Base-by-base conservation (phyloP, 768 basidiomycete species). In the Amanita thiersii region DNA sequence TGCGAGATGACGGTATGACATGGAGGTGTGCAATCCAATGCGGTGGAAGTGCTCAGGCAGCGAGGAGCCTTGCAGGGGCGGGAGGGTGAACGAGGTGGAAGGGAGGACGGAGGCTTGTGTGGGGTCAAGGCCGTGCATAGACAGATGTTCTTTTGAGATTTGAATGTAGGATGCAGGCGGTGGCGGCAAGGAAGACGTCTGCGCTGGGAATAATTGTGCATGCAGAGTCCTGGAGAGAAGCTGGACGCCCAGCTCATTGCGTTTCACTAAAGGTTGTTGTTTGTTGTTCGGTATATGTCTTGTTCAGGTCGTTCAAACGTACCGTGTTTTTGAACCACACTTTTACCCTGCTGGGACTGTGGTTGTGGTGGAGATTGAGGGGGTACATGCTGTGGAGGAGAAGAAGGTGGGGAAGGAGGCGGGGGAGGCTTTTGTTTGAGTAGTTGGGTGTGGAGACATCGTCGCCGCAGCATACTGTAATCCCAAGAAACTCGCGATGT, bases 171-270 rank as follows among this genome's bases (percentile, higher is more conserved):
- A 55, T 12, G 23, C 18, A 3, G 40, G 40, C 10, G 40, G 40
- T 2, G 28, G 31, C 11, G 21, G 31, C n/a, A 20, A 32, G 9
- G 40, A 4, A 5, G 15, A 24, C 8, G 64, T 47, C 0, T 77
- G 66, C 11, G 89, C 82, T 1, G 72, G 46, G 60, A 97, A 96
- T 44, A 94, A 73, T 54, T 96, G 93, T 3, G 65, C 56, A 58
- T 92, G 91, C 5, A 96, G 62, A n/a, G 67, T 65, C 6, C 77
- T 74, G 11, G 91, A 86, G 40, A 98, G 77, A 42, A 96, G 77
- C 56, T 98, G 93, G 5, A 97, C 92, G n/a, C 93, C 93, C 30
- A 91, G 69, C 46, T 84, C 77, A 55, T 96, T 97, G 40, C 89
- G 74, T 56, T 80, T 77, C 46, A 70, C 80, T 80, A 43, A 4